phyloP scores from a whole-genome alignment of 2,329 filamentous ascomycete species.

The Epichloe amarillans region DNA sequence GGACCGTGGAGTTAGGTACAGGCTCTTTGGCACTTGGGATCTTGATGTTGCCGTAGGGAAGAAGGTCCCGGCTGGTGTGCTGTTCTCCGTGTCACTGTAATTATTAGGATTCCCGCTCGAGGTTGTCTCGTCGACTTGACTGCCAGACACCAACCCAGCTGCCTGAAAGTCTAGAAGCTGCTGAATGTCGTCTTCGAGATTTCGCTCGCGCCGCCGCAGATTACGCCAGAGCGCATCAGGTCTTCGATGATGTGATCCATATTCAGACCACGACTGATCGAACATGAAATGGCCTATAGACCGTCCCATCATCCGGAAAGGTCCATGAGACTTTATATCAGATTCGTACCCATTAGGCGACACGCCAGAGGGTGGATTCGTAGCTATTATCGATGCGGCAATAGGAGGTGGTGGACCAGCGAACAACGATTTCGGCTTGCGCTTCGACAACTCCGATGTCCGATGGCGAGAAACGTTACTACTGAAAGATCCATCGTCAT shows the following conservation, averaged over 20 bases:
- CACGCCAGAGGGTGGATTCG: slow-evolving; percentile 3
- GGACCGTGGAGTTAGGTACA: slow-evolving; percentile 28
- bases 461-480: neutral
- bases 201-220: slow-evolving; percentile 31
- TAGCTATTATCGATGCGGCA: slow-evolving; percentile 26
- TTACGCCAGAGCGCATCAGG: slow-evolving; percentile 33
- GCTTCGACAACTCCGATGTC: slow-evolving; percentile 14
- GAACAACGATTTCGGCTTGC: slow-evolving; percentile 26
- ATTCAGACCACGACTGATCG: slow-evolving; percentile 16
- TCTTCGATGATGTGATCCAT: neutral
- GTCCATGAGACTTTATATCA: neutral
- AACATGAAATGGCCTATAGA: slow-evolving; percentile 24
- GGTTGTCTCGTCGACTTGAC: slow-evolving; percentile 12
- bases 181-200: slow-evolving; percentile 34
- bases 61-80: slow-evolving; percentile 26
- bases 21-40: slow-evolving; percentile 25
- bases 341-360: slow-evolving; percentile 9
- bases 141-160: slow-evolving; percentile 26
- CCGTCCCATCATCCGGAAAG: slow-evolving; percentile 4
- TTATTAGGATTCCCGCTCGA: slow-evolving; percentile 14
- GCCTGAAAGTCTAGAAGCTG: slow-evolving; percentile 35
- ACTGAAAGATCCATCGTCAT: slow-evolving; percentile 9
- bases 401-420: slow-evolving; percentile 39
- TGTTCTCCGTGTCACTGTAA: slow-evolving; percentile 27
- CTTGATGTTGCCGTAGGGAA: slow-evolving; percentile 26